Base-by-base conservation (phyloP, 1,284 basidiomycete genomes). In the Chondrostereum purpureum region DNA sequence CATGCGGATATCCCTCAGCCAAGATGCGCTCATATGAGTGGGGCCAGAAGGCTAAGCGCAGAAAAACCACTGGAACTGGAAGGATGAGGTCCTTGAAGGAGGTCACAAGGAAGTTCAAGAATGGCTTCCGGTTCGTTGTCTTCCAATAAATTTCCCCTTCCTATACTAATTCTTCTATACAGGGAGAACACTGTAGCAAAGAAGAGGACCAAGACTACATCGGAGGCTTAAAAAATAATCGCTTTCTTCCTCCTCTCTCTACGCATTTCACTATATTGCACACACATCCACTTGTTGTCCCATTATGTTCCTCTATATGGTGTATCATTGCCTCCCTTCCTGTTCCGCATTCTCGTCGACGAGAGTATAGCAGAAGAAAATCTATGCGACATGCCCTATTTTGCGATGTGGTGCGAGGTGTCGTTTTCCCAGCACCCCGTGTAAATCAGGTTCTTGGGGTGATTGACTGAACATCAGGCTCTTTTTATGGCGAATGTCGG, bases 21-120 rank as follows among this genome's bases (percentile, higher is more conserved):
- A 98, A 93, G 76, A 75, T 94, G 61, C 85, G 95, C 64, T 94
- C 90, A 60, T 98, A 84, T 73, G 88, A 98, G 73, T 99, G 95
- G 95, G 92, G 92, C 58, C 79, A 86, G 67, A 99, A 99, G 83
- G 95, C 94, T 50, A 97, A 98, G 84, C 87, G 95, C 74, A 87
- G 95, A 83, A 95, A 96, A 84, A 96, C 93, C 46, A 93, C 94
- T 55, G 95, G 95, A 58, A 94, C 95, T 58, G 95, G 95, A 56
- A 83, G 95, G 63, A 96, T 97, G 93, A 77, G 78, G 56, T 83
- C 94, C 82, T 81, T 99, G 71, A 96, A 94, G 80, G 68, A 76
- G 48, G 93, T 96, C 43, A 82, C 85, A 56, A 82, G 90, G 63
- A 80, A 90, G 59, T 95, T 95, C 85, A 98, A 98, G 88, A 98